phyloP scores from a whole-genome alignment of 2,329 filamentous ascomycete genomes.

The Cryoendolithus antarcticus region DNA sequence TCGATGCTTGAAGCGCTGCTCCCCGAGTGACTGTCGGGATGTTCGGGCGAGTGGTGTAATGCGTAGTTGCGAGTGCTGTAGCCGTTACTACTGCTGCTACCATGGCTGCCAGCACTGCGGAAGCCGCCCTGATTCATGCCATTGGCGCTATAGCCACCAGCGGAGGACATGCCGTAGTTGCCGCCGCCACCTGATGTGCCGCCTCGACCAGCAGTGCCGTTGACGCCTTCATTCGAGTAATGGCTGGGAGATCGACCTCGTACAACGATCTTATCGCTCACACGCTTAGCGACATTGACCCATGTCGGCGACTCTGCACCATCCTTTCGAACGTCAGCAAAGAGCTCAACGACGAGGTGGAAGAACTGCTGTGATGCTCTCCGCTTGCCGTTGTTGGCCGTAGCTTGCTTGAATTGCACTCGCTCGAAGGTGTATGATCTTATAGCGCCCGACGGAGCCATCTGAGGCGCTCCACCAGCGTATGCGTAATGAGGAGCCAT shows the following conservation, averaged over 20 bases:
- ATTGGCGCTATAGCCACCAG: constrained; percentile 15
- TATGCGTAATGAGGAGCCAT: constrained; percentile 11
- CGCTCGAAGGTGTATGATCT: constrained; percentile 63
- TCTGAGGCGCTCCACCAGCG: constrained; percentile 8
- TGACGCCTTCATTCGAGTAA: constrained; percentile 35
- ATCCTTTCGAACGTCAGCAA: constrained; percentile 50
- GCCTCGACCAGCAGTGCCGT: constrained; percentile 47
- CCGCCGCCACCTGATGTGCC: constrained; percentile 51
- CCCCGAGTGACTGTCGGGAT: constrained; percentile 25
- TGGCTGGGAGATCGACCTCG: constrained; percentile 69
- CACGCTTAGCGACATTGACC: constrained; percentile 58
- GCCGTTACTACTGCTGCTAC: constrained; percentile 12
- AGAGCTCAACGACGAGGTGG: constrained; percentile 77
- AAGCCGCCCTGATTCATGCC: constrained; percentile 21
- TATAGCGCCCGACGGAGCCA: constrained; percentile 16
- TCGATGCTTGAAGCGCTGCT: constrained; percentile 30
- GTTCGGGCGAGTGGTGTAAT: constrained; percentile 10
- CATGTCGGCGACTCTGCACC: constrained; percentile 40
- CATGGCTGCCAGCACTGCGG: constrained; percentile 12
- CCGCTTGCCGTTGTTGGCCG: constrained; percentile 85
- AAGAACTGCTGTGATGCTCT: constrained; percentile 87
- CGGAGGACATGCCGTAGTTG: constrained; percentile 17
- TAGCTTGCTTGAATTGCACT: constrained; percentile 89
- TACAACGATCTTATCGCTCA: constrained; percentile 77
- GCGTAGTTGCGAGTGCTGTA: constrained; percentile 18